phyloP scores from a whole-genome alignment of 108 stramenopile species.

The Nitzschia sp. region DNA sequence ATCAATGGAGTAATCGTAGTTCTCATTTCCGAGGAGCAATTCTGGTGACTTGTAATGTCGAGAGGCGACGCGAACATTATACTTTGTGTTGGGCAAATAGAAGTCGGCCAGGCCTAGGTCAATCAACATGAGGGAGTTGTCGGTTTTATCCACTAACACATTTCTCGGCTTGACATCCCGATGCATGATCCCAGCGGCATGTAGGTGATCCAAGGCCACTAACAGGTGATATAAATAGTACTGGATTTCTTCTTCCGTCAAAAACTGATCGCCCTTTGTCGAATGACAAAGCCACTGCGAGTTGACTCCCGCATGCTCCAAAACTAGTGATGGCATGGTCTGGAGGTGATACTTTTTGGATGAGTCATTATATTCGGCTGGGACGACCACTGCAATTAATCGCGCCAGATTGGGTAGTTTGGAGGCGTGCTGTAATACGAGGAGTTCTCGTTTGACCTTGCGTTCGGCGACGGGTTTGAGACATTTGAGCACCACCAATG shows the following conservation, averaged over 20 bases:
- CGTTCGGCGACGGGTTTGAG: conserved; percentile 84
- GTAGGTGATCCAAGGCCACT: conserved; percentile 81
- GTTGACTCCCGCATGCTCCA: conserved; percentile 82
- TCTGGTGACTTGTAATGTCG: conserved; percentile 93
- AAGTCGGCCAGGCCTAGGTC: conserved; percentile 93
- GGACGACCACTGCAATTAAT: conserved; percentile 52
- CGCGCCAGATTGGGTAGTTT: conserved; percentile 72
- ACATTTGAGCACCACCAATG: conserved; percentile 70
- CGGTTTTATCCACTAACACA: conserved; percentile 76
- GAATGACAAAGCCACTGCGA: conserved; percentile 88
- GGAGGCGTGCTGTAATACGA: conserved; percentile 66
- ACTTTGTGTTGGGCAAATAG: conserved; percentile 78
- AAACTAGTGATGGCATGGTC: conserved; percentile 75
- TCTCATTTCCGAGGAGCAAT: conserved; percentile 75
- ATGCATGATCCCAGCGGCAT: conserved; percentile 90
- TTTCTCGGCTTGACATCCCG: conserved; percentile 95
- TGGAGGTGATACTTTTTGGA: conserved; percentile 26
- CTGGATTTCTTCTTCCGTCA: conserved; percentile 82
- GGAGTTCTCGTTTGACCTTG: conserved; percentile 80
- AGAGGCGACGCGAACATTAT: conserved; percentile 91
- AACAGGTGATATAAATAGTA: conserved; percentile 89
- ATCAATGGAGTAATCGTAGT: conserved; percentile 84
- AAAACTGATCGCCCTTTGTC: conserved; percentile 27
- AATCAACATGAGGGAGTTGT: conserved; percentile 76
- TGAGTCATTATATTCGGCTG: conserved; percentile 19